Evolutionary conservation across 148 eudicot species (phyloP).

Genomic region (Nyssa sinensis): DNA sequence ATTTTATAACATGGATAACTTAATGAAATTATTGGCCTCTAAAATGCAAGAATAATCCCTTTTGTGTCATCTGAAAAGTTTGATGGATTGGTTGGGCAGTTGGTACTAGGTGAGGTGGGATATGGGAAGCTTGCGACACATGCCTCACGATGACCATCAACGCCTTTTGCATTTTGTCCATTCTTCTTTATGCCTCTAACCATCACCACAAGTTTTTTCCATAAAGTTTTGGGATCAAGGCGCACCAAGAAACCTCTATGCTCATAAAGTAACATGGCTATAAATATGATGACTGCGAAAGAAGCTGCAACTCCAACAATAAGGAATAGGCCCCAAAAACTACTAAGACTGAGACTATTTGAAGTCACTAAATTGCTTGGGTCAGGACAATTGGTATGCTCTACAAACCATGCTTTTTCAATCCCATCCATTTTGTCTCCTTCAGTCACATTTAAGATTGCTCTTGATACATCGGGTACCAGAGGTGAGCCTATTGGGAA

Average conservation of each 20-base stretch:
- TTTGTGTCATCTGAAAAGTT: not conserved
- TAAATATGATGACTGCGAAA: slow-evolving; percentile 9
- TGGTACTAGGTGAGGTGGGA: slow-evolving; percentile 3
- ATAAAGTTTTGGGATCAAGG: slow-evolving; percentile 8
- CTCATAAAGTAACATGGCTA: slow-evolving; percentile 13
- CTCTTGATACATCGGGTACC: slow-evolving; percentile 31
- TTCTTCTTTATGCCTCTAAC: slow-evolving; percentile 20
- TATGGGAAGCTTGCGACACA: no score
- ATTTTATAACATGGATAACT: no score
- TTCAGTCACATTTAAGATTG: slow-evolving; percentile 33
- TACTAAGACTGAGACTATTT: slow-evolving; percentile 23
- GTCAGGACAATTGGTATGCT: slow-evolving; percentile 5
- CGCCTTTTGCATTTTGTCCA: not conserved
- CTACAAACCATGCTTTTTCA: slow-evolving; percentile 20
- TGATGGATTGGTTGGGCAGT: not conserved
- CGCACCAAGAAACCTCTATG: slow-evolving; percentile 12
- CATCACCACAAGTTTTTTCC: slow-evolving; percentile 5
- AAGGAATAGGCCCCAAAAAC: slow-evolving; percentile 31
- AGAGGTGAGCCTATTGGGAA: slow-evolving; percentile 37
- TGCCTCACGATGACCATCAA: no score
- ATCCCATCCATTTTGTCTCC: slow-evolving; percentile 16
- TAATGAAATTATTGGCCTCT: no score
- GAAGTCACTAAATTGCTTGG: not conserved
- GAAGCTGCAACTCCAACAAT: slow-evolving; percentile 25
- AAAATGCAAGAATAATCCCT: no score